Base-by-base conservation (phyloP, 768 basidiomycete species). In the Mycena pura region DNA sequence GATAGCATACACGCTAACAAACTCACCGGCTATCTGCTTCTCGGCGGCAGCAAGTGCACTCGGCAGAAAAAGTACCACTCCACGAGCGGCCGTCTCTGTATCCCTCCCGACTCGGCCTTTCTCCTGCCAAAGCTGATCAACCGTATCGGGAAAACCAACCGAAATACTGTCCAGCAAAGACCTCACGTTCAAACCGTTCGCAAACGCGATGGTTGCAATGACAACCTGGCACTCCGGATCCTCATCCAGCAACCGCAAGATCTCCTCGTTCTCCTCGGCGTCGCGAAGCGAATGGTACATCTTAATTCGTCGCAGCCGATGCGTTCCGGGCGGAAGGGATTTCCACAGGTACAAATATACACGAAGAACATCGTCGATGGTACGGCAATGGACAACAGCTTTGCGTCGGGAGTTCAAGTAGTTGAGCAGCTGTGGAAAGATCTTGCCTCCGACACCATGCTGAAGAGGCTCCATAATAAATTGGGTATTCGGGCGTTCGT, bases 371-470 rank as follows among this genome's bases (percentile, higher is more conserved):
- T 44, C 29, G 17, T 65, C 46, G 15, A 65, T 29, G 14, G 53
- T 48, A 9, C 19, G 40, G 14, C 38, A 41, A 44, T 65, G 51
- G 44, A 65, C 27, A 21, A 59, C n/a, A n/a, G n/a, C n/a, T n/a
- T n/a, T n/a, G n/a, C n/a, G n/a, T n/a, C n/a, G n/a, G n/a, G n/a
- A n/a, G n/a, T n/a, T n/a, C n/a, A n/a, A n/a, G n/a, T 57, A 52
- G 14, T 19, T 15, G 15, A 65, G 47, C 0, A 65, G 57, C 41
- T 65, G 53, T 5, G 63, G 63, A 19, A 60, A 65, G 28, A 29
- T 21, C 10, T 21, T 29, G n/a, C 51, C 40, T 21, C 51, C 51
- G 17, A 53, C 51, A 7, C 51, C 51, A 40, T 53, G 3, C n/a
- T 41, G 27, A 10, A 53, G 40, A 17, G 39, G 39, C 14, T 41